Evolutionary conservation across 2,329 filamentous ascomycete species (phyloP).

Genomic region (Fusarium ramigenum): DNA sequence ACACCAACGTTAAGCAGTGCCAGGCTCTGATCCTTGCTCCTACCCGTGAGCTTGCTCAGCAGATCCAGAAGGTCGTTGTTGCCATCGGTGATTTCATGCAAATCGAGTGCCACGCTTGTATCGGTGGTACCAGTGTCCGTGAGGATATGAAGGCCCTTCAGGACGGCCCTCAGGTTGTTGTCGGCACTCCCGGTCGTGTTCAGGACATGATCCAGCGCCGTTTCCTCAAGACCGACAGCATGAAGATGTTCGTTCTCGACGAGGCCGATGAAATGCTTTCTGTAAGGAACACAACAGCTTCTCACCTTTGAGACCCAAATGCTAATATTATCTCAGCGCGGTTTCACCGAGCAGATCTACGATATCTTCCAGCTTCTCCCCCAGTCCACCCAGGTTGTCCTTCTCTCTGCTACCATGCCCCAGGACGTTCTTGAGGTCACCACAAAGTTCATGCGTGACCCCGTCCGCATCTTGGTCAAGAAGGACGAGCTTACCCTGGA

Average conservation of each 20-base stretch:
- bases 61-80: constrained; percentile 99
- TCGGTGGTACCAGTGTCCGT: constrained; percentile 96
- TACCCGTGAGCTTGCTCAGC: constrained; percentile 97
- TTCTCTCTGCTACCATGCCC: constrained; percentile 98
- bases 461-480: constrained; percentile 98
- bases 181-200: constrained; percentile 97
- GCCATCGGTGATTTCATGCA: constrained; percentile 99
- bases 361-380: constrained; percentile 99
- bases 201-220: constrained; percentile 99
- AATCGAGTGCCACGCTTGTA: constrained; percentile 98
- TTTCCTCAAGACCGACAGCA: constrained; percentile 94
- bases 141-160: constrained; percentile 98
- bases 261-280: constrained; percentile 99
- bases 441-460: constrained; percentile 99
- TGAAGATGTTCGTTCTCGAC: constrained; percentile 99
- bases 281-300: constrained; percentile 57
- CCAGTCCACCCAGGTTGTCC: constrained; percentile 97
- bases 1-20: constrained; percentile 92
- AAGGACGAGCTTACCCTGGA: constrained; percentile 99
- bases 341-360: constrained; percentile 99
- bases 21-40: constrained; percentile 98
- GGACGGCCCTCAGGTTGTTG: constrained; percentile 95
- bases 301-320: neutral
- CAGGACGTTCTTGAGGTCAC: constrained; percentile 99
- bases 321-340: constrained; percentile 69